phyloP scores from a whole-genome alignment of 1,139 yeast species.

The Sugiyamaella neomexicana region DNA sequence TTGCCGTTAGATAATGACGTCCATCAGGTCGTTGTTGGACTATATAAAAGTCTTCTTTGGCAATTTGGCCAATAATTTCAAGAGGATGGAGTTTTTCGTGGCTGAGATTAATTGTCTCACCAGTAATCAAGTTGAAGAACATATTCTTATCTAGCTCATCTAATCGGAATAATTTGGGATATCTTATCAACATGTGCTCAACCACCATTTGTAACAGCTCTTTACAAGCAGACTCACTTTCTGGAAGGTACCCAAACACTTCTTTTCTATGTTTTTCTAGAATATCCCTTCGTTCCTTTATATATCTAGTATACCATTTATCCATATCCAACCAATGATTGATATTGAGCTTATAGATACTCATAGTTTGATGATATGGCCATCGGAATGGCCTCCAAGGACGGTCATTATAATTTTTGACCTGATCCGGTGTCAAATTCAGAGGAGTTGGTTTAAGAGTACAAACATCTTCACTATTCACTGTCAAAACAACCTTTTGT shows the following conservation, averaged over 20 bases:
- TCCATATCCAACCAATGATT: conserved; percentile 83
- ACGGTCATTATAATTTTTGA: conserved; percentile 63
- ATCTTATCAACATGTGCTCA: conserved; percentile 58
- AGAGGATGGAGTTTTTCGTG: conserved; percentile 67
- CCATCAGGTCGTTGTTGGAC: conserved; percentile 57
- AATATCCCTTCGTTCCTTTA: conserved; percentile 60
- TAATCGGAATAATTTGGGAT: conserved; percentile 61
- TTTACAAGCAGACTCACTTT: conserved; percentile 59
- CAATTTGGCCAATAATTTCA: conserved; percentile 62
- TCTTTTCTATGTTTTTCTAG: conserved; percentile 59
- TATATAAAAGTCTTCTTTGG: conserved; percentile 71
- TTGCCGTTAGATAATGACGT: conserved; percentile 64
- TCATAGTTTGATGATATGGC: conserved; percentile 82
- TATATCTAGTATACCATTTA: conserved; percentile 65
- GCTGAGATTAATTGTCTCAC: conserved; percentile 58
- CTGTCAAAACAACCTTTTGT: too few species aligned
- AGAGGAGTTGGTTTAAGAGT: conserved; percentile 52
- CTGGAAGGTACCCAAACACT: conserved; percentile 68
- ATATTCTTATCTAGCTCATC: conserved; percentile 45
- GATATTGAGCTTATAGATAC: conserved; percentile 64
- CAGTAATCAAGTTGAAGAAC: conserved; percentile 60
- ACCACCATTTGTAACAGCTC: conserved; percentile 66
- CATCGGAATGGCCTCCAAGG: conserved; percentile 82
- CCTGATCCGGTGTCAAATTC: conserved; percentile 63
- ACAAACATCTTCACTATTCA: background rate